Base-by-base conservation (phyloP, 352 stramenopile species). In the Phytophthora cajani region DNA sequence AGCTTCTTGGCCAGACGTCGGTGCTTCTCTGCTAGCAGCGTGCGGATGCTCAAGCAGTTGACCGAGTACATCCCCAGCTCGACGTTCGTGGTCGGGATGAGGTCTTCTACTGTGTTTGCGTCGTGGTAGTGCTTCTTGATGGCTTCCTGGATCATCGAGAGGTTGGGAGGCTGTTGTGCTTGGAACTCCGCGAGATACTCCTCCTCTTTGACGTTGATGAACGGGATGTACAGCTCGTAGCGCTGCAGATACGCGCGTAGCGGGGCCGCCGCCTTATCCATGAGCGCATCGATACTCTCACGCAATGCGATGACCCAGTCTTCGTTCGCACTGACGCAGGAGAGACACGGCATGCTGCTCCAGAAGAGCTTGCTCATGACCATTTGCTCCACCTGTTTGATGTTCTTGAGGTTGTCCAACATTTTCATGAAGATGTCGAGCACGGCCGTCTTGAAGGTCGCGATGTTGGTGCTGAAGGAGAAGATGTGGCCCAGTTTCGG, bases 281-380 rank as follows among this genome's bases (percentile, higher is more conserved):
- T 83, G 1, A 90, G 60, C 2, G 46, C 21, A 7, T 89, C 77
- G 14, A 95, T 76, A 54, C 89, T 81, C 4, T 89, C 60, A 42
- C 82, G 81, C 46, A 97, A 38, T 11, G 74, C 50, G 0, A 81
- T 33, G 1, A 97, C 92, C 92, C 92, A 98, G 1, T 80, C 68
- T 84, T 98, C 94, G 32, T 79, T 93, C n/a, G 75, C 65, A 54
- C 88, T 94, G 3, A 98, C 85, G 55, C 77, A 86, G 8, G 84
- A 80, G 4, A 99, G 86, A 46, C 93, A 88, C 10, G 95, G 95
- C 62, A 98, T 87, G 53, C 92, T 93, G 61, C 89, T 95, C 95
- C 95, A 99, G 53, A 98, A 98, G 0, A 99, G 80, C 64, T 97
- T 96, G 67, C 96, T 93, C 95, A 98, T 98, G 30, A 98, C 93